Evolutionary conservation across 495 filamentous ascomycete species (phyloP).

Genomic region (Zalerion maritima): DNA sequence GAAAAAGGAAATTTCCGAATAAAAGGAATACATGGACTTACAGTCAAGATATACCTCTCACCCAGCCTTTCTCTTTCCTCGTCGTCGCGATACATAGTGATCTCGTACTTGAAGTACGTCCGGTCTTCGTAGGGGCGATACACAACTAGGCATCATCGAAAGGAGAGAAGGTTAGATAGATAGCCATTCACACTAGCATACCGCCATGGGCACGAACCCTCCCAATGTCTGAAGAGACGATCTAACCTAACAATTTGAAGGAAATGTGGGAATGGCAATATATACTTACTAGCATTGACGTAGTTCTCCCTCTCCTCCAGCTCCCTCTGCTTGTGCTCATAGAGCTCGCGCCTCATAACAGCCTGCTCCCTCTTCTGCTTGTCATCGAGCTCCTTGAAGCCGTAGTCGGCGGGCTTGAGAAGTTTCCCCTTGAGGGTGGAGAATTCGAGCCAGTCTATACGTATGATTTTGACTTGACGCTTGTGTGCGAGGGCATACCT

Average conservation of each 20-base stretch:
- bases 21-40: slow-evolving; percentile 9
- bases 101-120: slow-evolving; percentile 20
- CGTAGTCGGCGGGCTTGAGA: slow-evolving; percentile 11
- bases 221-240: too few species aligned
- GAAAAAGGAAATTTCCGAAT: not conserved
- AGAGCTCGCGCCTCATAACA: slow-evolving; percentile 1
- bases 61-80: slow-evolving; percentile 11
- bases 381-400: slow-evolving; percentile 2
- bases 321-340: slow-evolving; percentile 35
- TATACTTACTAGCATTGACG: slow-evolving; percentile 20
- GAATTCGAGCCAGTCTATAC: too few species aligned
- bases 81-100: slow-evolving; percentile 16
- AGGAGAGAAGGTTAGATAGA: not conserved
- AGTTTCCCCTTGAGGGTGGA: slow-evolving; percentile 6
- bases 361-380: slow-evolving; percentile 7
- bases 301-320: slow-evolving; percentile 27
- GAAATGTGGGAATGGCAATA: not conserved
- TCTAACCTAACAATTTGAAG: not conserved
- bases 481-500: too few species aligned
- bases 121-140: slow-evolving; percentile 18
- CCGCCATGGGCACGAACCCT: not conserved
- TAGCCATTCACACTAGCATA: slow-evolving; percentile 1
- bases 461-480: too few species aligned
- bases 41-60: slow-evolving; percentile 18
- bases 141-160: slow-evolving; percentile 2